A percentile compares a stretch with the other conserved stretches of the same genome.
These are phyloP conservation scores for Serpula lacrymans DNA, from an alignment of 768 basidiomycete species.

Conservation along the genomic window DNA sequence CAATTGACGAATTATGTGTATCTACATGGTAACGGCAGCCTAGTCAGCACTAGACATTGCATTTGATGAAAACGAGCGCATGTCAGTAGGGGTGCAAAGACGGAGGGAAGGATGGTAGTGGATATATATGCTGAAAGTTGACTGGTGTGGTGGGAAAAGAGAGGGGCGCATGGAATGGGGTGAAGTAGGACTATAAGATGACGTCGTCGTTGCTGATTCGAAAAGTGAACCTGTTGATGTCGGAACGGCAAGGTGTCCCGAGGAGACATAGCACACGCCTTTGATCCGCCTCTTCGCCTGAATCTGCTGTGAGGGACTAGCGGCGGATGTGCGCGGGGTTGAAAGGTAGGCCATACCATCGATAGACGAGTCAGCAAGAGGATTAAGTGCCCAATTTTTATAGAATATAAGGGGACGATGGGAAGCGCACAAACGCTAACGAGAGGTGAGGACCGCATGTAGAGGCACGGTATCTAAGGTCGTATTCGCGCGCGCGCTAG, in stretches of 20 bases:
- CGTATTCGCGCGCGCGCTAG: slow-evolving; percentile 9
- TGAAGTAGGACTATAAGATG: too few species aligned
- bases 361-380: slow-evolving; percentile 17
- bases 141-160: too few species aligned
- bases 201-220: slow-evolving; percentile 19
- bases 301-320: slow-evolving; percentile 14
- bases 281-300: slow-evolving; percentile 17
- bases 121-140: too few species aligned
- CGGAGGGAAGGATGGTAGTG: too few species aligned
- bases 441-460: slow-evolving; percentile 43
- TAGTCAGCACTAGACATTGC: not conserved
- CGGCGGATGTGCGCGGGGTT: slow-evolving; percentile 4
- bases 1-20: too few species aligned
- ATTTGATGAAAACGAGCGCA: not conserved
- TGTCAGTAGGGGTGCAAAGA: too few species aligned
- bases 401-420: slow-evolving; percentile 51
- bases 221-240: slow-evolving; percentile 18
- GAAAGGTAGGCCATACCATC: slow-evolving; percentile 30
- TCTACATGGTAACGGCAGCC: too few species aligned
- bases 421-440: slow-evolving; percentile 45
- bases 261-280: slow-evolving; percentile 22
- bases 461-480: slow-evolving; percentile 30
- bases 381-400: slow-evolving; percentile 60
- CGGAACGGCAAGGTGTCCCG: slow-evolving; percentile 21
- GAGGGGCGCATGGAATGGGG: too few species aligned